Percentiles rank a stretch among this genome's conserved stretches.
Evolutionary conservation across 1,284 basidiomycete genomes (phyloP).

Genomic region (Macrocystidia cucumis): DNA sequence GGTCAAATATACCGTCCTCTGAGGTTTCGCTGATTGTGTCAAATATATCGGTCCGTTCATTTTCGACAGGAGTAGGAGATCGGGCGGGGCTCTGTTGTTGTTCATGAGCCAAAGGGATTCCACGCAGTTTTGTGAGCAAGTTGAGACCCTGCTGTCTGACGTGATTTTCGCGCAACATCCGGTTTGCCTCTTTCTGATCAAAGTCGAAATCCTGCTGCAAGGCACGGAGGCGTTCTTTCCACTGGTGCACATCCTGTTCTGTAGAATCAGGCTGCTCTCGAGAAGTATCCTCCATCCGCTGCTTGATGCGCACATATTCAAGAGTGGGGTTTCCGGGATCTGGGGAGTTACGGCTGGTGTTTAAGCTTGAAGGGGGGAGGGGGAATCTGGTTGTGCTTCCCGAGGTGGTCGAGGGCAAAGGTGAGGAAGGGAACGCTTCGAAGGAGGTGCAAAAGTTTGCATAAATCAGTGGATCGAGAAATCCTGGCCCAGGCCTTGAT

Average conservation of each 20-base stretch:
- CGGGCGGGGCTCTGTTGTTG: slow-evolving; percentile 11
- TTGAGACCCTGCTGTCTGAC: slow-evolving; percentile 40
- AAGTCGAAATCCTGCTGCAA: slow-evolving; percentile 73
- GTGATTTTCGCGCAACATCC: slow-evolving; percentile 48
- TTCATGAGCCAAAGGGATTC: slow-evolving; percentile 5
- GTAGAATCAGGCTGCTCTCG: slow-evolving; percentile 10
- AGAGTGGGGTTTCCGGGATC: slow-evolving; percentile 50
- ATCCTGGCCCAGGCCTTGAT: too few species aligned
- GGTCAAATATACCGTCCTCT: slow-evolving; percentile 64
- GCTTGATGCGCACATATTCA: slow-evolving; percentile 55
- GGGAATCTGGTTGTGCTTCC: slow-evolving; percentile 7
- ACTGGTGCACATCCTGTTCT: slow-evolving; percentile 14
- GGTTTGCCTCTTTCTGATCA: slow-evolving; percentile 61
- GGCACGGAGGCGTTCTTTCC: slow-evolving; percentile 37
- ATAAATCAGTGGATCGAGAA: too few species aligned
- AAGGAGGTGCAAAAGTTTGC: too few species aligned
- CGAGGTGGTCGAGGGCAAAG: too few species aligned
- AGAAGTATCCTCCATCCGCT: slow-evolving; percentile 42
- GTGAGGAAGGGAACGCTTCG: too few species aligned
- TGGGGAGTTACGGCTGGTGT: slow-evolving; percentile 23
- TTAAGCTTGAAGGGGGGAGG: too few species aligned
- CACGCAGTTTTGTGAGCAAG: slow-evolving; percentile 49
- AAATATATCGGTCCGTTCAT: slow-evolving; percentile 45
- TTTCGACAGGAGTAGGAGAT: slow-evolving; percentile 4
- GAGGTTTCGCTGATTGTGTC: slow-evolving; percentile 52